A percentile compares a stretch with the other conserved stretches of the same genome.
phyloP scores from a whole-genome alignment of 2,329 filamentous ascomycete genomes.

The Mycosphaerella arachidis region DNA sequence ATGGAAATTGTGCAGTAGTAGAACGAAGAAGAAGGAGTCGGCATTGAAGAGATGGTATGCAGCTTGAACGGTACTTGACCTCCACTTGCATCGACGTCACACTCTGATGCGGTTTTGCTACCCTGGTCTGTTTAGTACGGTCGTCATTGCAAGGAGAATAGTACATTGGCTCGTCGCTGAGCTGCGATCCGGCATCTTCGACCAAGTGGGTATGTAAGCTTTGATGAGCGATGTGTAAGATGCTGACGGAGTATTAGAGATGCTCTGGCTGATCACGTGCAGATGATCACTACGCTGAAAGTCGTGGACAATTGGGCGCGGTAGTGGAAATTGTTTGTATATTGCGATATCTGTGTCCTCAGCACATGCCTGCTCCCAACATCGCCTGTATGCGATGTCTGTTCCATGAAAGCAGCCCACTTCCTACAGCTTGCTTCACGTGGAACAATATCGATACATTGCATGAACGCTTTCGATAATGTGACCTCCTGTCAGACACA shows the following conservation, averaged over 20 bases:
- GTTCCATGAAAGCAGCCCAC: conserved; percentile 1
- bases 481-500: neutral
- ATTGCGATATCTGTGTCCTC: conserved; percentile 2
- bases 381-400: neutral
- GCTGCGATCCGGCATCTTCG: neutral
- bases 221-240: neutral
- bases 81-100: conserved; percentile 3
- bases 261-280: neutral
- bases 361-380: neutral
- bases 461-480: conserved; percentile 3
- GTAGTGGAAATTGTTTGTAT: neutral
- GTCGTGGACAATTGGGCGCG: neutral
- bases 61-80: neutral
- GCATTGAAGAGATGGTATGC: neutral
- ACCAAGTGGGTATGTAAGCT: neutral
- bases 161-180: neutral
- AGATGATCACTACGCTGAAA: neutral
- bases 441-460: conserved; percentile 22
- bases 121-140: neutral
- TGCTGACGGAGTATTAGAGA: neutral
- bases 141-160: neutral
- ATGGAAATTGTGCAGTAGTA: neutral
- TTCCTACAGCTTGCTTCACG: conserved; percentile 5
- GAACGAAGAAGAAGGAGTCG: neutral
- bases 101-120: neutral